These are phyloP conservation scores for Venturia oleaginea DNA, from an alignment of 2,329 filamentous ascomycete genomes.

Conservation along the genomic window DNA sequence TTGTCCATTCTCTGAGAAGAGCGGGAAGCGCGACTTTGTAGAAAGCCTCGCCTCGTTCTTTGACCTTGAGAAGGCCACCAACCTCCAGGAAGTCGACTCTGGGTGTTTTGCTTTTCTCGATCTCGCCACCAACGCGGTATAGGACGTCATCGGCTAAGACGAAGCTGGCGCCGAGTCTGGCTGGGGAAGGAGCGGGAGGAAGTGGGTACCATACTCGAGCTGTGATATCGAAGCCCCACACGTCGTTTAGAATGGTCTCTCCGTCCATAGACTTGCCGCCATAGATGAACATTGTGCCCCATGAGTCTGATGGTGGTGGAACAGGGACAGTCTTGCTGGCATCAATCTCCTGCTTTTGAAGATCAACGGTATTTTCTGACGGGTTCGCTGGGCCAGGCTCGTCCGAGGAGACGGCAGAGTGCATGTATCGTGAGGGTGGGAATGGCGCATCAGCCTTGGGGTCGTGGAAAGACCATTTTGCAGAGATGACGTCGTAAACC, in stretches of 20 bases:
- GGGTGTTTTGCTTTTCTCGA: constrained; percentile 19
- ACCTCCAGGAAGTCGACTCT: constrained; percentile 26
- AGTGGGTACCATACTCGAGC: constrained; percentile 43
- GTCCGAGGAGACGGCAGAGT: constrained; percentile 31
- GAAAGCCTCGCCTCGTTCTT: constrained; percentile 23
- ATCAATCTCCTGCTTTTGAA: constrained; percentile 32
- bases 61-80: constrained; percentile 26
- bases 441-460: constrained; percentile 20
- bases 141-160: constrained; percentile 37
- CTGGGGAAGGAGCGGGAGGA: constrained; percentile 35
- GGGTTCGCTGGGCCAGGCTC: constrained; percentile 26
- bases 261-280: constrained; percentile 30
- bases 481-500: constrained; percentile 34
- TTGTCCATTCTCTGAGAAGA: constrained; percentile 26
- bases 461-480: constrained; percentile 33
- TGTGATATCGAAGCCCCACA: constrained; percentile 43
- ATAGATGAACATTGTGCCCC: constrained; percentile 44
- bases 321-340: constrained; percentile 33
- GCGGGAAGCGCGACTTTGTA: constrained; percentile 15
- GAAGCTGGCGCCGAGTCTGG: constrained; percentile 29
- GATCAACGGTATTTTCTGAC: constrained; percentile 8
- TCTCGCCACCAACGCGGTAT: constrained; percentile 36
- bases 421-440: constrained; percentile 24
- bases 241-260: constrained; percentile 30
- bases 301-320: constrained; percentile 29